Conservation (phyloP, 805 yeast species). For the Wickerhamomyces hampshirensis region DNA sequence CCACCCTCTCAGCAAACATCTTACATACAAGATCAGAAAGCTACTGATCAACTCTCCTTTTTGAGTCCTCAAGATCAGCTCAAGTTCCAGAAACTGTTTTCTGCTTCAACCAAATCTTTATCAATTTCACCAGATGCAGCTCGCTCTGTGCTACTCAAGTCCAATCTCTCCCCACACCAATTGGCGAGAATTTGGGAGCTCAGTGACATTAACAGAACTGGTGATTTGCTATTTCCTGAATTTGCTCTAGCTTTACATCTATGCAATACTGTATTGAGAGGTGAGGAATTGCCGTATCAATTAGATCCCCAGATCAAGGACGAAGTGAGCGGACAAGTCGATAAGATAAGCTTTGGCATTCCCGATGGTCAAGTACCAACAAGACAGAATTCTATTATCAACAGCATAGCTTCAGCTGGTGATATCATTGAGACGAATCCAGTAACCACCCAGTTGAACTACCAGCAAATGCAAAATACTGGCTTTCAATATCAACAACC, state of each 20-base stretch:
- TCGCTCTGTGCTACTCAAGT: constrained; percentile 70
- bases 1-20: constrained; percentile 1
- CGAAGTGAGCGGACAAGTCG: constrained; percentile 84
- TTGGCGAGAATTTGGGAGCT: constrained; percentile 88
- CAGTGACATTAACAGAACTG: constrained; percentile 82
- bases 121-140: constrained; percentile 69
- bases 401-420: constrained; percentile 8
- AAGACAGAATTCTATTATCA: constrained; percentile 1
- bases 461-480: constrained; percentile 8
- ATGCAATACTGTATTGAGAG: constrained; percentile 71
- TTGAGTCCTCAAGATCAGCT: constrained; percentile 80
- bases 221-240: constrained; percentile 85
- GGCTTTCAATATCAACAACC: constrained; percentile 11
- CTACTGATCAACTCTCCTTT: constrained; percentile 59
- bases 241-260: constrained; percentile 89
- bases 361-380: constrained; percentile 41
- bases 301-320: constrained; percentile 69
- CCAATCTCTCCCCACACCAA: constrained; percentile 68
- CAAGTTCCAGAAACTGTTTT: constrained; percentile 76
- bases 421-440: constrained; percentile 28
- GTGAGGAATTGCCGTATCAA: constrained; percentile 67
- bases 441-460: constrained; percentile 14
- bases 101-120: constrained; percentile 62
- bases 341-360: constrained; percentile 73
- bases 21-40: not conserved